A percentile compares a stretch with the other conserved stretches of the same genome.
Conservation (phyloP, 2,329 filamentous ascomycete species). For the Fusarium aywerte region DNA sequence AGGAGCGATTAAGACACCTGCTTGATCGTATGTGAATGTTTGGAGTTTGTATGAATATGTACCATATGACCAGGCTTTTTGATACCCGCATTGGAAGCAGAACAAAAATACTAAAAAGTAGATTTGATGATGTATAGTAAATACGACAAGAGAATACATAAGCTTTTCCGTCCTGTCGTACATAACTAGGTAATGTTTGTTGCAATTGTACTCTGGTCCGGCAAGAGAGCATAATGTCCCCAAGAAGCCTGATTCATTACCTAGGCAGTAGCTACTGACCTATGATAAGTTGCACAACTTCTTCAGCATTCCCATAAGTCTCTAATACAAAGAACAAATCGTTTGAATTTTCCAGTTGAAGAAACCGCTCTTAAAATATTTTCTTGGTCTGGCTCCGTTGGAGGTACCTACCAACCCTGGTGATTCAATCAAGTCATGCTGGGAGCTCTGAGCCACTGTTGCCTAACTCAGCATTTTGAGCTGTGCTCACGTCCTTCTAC, state of each 20-base stretch:
- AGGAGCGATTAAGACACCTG: constrained; percentile 56
- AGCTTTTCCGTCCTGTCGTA: not conserved
- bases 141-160: not conserved
- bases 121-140: not conserved
- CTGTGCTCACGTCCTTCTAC: not conserved
- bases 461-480: not conserved
- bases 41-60: constrained; percentile 25
- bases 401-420: not conserved
- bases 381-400: not conserved
- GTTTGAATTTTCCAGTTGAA: not conserved
- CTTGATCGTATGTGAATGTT: constrained; percentile 41
- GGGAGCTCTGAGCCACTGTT: not conserved
- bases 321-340: not conserved
- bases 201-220: not conserved
- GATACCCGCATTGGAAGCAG: constrained; percentile 33
- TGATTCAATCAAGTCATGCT: not conserved
- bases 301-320: not conserved
- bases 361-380: not conserved
- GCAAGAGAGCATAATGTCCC: not conserved
- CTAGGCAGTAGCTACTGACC: no score
- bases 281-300: not conserved
- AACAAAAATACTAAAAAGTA: constrained; percentile 13
- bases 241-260: not conserved
- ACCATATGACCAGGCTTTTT: constrained; percentile 25
- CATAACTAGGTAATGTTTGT: not conserved